Conservation (phyloP, 2,329 filamentous ascomycete genomes). For the Pyrenochaeta sp. region DNA sequence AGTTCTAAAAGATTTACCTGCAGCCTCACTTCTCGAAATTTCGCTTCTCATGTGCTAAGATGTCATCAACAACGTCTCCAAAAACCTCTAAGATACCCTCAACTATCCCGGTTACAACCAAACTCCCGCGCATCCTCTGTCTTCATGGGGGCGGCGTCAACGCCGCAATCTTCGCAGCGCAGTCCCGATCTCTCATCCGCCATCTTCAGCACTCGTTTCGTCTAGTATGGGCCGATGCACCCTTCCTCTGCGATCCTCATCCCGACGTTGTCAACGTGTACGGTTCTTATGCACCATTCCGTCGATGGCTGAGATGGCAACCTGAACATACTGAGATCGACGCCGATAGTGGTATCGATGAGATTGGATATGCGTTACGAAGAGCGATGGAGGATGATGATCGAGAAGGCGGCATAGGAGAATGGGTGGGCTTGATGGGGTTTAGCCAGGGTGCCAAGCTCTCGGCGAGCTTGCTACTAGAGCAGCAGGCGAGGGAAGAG, state of each 20-base stretch:
- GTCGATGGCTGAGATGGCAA: conserved; percentile 70
- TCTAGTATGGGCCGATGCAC: conserved; percentile 75
- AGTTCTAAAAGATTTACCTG: too few relatives aligned
- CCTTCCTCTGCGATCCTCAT: conserved; percentile 69
- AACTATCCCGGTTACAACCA: conserved; percentile 33
- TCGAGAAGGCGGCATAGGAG: conserved; percentile 49
- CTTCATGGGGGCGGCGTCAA: conserved; percentile 83
- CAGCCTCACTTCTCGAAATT: not conserved
- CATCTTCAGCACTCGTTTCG: conserved; percentile 68
- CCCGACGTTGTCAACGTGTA: conserved; percentile 72
- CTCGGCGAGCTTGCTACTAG: conserved; percentile 56
- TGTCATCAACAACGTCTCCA: not conserved
- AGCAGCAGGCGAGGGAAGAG: conserved; percentile 65
- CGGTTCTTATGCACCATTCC: conserved; percentile 71
- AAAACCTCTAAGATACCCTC: conserved; percentile 33
- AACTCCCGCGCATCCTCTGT: conserved; percentile 74
- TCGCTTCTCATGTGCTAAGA: not conserved
- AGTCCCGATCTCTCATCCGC: conserved; percentile 67
- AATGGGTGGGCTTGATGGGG: conserved; percentile 61
- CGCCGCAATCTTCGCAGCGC: conserved; percentile 71
- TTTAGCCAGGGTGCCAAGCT: conserved; percentile 62
- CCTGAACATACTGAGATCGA: conserved; percentile 65
- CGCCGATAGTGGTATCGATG: conserved; percentile 56
- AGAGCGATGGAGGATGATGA: conserved; percentile 57
- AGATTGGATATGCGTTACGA: conserved; percentile 57